Base-by-base conservation (phyloP, 768 basidiomycete species). In the Xerocomellus dryophilus region DNA sequence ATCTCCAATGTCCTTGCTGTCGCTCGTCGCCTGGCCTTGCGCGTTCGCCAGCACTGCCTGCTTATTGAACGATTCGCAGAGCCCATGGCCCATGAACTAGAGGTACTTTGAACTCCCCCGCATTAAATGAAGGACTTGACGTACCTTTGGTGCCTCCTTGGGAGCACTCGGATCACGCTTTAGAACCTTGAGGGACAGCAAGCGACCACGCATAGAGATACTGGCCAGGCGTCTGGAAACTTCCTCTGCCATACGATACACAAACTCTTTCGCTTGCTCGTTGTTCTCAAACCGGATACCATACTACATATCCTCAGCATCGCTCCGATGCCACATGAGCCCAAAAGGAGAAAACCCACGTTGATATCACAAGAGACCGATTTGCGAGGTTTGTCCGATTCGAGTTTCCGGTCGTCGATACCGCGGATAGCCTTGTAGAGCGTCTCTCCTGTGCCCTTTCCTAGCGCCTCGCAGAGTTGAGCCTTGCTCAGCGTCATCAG, bases 311-410 rank as follows among this genome's bases (percentile, higher is more conserved):
- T 27, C 49, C 41, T 63, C 39, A 61, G 47, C 29, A 49, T 9
- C 43, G n/a, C 18, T 20, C 14, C 2, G 1, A 47, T 14, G 15
- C 36, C 39, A 59, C 18, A 29, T 7, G 17, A 47, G 39, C n/a
- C 11, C 9, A 38, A 38, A 32, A 7, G 12, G 14, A 31, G 9
- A 31, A 35, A 7, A 79, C 92, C 66, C 61, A 95, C 94, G 63
- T 93, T 99, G 63, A 98, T 90, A 66, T 98, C 96, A 53, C 91
- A 94, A 11, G 90, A 93, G 18, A 99, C 93, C 7, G 88, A 91
- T 69, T 93, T 94, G 61, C 96, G 77, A 46, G 86, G 82, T 65
- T 93, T 92, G 66, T 92, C 88, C 32, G 84, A 85, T 66, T 93
- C 89, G 41, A 98, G 72, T 54, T 81, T 81, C 50, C 83, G 81